Evolutionary conservation across 805 yeast genomes (phyloP).

Genomic region (Yarrowia yakushimensis): DNA sequence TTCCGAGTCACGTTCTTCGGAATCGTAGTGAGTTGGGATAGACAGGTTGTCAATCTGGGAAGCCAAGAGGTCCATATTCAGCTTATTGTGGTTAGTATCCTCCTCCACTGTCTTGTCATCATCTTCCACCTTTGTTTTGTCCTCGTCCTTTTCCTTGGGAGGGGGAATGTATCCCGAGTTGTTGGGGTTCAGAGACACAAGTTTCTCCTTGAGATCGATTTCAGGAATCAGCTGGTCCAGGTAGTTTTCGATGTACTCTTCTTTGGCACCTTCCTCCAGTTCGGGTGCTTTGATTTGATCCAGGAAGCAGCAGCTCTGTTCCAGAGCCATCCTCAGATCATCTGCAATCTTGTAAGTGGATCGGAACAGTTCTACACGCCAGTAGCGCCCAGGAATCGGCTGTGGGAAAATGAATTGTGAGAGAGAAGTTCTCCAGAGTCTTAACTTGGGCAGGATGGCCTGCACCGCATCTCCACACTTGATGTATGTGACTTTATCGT

Average conservation of each 20-base stretch:
- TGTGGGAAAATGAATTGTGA: constrained; percentile 59
- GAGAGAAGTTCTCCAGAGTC: constrained; percentile 49
- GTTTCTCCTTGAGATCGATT: constrained; percentile 3
- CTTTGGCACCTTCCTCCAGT: constrained; percentile 16
- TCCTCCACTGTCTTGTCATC: background rate
- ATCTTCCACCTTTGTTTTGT: background rate
- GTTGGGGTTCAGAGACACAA: constrained; percentile 27
- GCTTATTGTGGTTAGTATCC: background rate
- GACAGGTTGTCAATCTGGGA: constrained; percentile 2
- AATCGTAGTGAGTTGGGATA: background rate
- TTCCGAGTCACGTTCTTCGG: background rate
- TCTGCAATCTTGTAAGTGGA: constrained; percentile 29
- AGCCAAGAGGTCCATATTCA: background rate
- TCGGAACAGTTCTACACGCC: constrained; percentile 48
- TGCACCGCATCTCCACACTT: constrained; percentile 69
- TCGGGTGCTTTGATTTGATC: constrained; percentile 11
- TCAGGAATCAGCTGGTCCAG: constrained; percentile 4
- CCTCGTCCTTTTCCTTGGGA: background rate
- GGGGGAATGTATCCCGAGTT: background rate
- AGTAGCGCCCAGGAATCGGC: constrained; percentile 71
- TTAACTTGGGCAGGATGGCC: constrained; percentile 65
- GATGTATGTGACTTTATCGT: constrained; percentile 43
- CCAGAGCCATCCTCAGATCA: constrained; percentile 2
- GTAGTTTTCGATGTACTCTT: constrained; percentile 10
- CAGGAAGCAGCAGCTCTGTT: constrained; percentile 11